These are phyloP conservation scores for Tinospora cordifolia DNA, from an alignment of 164 flowering plant genomes.

Conservation along the genomic window DNA sequence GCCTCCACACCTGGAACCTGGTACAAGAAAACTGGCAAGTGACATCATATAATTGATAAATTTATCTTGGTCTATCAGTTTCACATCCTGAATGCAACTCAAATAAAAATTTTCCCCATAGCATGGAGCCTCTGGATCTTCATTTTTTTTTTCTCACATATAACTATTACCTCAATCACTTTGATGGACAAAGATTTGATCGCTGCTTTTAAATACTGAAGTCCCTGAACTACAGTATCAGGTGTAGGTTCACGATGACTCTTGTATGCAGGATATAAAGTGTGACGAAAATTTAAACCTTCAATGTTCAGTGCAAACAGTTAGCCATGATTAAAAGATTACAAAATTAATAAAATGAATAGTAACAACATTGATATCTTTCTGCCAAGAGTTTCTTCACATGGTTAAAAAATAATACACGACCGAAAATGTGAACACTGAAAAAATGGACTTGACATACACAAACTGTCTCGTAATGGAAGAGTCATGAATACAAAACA, in stretches of 20 bases:
- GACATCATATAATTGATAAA: not conserved
- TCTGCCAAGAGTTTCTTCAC: not conserved
- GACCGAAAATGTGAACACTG: not conserved
- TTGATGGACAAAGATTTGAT: conserved; percentile 87
- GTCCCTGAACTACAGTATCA: conserved; percentile 88
- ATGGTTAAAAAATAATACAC: not conserved
- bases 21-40: conserved; percentile 9
- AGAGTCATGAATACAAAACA: not conserved
- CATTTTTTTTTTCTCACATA: not conserved
- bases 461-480: not conserved
- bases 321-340: not conserved
- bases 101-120: not conserved
- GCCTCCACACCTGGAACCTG: conserved; percentile 99
- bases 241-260: conserved; percentile 90
- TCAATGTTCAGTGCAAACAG: conserved; percentile 16
- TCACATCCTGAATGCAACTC: too few relatives aligned
- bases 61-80: not conserved
- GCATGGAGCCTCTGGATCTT: not conserved
- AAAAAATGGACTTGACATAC: too few relatives aligned
- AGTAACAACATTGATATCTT: not conserved
- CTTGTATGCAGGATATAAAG: conserved; percentile 78
- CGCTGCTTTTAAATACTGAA: conserved; percentile 89
- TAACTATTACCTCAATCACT: conserved; percentile 72
- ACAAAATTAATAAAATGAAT: not conserved
- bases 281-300: conserved; percentile 89